These are phyloP conservation scores for Agapanthus africanus DNA, from an alignment of 106 monocot species.

Conservation along the genomic window DNA sequence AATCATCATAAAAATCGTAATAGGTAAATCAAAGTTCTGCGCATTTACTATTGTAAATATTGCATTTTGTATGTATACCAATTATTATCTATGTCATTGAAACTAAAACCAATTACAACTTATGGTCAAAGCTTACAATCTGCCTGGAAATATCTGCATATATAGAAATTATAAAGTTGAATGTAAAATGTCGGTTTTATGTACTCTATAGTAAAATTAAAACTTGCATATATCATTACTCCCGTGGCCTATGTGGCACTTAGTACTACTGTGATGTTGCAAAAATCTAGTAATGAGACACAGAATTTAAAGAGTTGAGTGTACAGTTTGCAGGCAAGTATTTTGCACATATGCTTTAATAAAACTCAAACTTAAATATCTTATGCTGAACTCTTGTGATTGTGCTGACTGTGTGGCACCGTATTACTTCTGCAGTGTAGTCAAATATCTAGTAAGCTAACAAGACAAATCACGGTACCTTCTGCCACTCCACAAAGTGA, in stretches of 20 bases:
- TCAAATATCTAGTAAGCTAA: background rate
- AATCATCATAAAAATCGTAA: background rate
- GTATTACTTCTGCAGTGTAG: background rate
- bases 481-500: conserved; percentile 92
- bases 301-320: background rate
- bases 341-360: background rate
- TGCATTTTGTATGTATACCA: background rate
- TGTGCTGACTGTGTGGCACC: background rate
- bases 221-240: no score
- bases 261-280: no score
- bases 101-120: background rate
- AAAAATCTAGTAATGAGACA: no score
- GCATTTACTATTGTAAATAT: background rate
- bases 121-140: background rate
- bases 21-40: background rate
- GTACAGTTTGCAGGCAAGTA: background rate
- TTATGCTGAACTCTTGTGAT: background rate
- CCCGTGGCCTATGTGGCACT: no score
- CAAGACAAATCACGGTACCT: conserved; percentile 58
- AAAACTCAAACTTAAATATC: background rate
- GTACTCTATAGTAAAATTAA: no score
- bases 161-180: no score
- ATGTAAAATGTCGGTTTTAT: no score
- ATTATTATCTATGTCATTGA: background rate
- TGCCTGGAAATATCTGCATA: background rate